These are phyloP conservation scores for Nakazawaea laoshanensis DNA, from an alignment of 805 yeast species.

Conservation along the genomic window DNA sequence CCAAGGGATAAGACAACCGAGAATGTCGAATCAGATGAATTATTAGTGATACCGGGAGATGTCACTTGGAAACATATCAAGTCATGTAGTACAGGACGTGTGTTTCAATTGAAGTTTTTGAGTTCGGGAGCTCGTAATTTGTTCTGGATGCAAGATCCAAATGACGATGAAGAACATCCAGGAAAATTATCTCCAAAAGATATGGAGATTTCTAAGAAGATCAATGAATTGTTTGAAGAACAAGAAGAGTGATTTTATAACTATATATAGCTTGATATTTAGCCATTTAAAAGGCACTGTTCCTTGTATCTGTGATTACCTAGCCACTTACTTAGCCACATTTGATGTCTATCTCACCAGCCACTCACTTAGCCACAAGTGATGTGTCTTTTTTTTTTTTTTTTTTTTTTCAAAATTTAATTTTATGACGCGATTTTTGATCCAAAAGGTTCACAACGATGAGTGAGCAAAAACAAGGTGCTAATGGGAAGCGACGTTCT, in stretches of 20 bases:
- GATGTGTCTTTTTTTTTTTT: not conserved
- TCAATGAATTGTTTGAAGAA: constrained; percentile 37
- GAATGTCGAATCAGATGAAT: constrained; percentile 45
- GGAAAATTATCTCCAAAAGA: constrained; percentile 54
- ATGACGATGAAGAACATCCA: constrained; percentile 54
- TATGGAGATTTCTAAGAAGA: constrained; percentile 33
- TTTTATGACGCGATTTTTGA: not conserved
- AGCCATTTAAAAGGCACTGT: too few species aligned
- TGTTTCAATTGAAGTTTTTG: constrained; percentile 31
- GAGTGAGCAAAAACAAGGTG: too few species aligned
- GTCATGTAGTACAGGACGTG: constrained; percentile 71
- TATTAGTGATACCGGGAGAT: constrained; percentile 78
- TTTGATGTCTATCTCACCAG: too few species aligned
- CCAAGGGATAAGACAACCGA: constrained; percentile 46
- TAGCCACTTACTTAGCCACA: too few species aligned
- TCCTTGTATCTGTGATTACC: too few species aligned
- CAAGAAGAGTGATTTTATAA: too few species aligned
- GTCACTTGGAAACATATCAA: constrained; percentile 66
- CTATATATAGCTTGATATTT: too few species aligned
- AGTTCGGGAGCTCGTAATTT: constrained; percentile 33
- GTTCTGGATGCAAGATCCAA: constrained; percentile 72
- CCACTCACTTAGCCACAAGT: too few species aligned
- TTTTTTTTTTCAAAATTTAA: not conserved
- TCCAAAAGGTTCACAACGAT: too few species aligned
- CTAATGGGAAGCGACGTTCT: too few species aligned